Base-by-base conservation (phyloP, 2,329 filamentous ascomycete genomes). In the Pseudodiploospora longispora region DNA sequence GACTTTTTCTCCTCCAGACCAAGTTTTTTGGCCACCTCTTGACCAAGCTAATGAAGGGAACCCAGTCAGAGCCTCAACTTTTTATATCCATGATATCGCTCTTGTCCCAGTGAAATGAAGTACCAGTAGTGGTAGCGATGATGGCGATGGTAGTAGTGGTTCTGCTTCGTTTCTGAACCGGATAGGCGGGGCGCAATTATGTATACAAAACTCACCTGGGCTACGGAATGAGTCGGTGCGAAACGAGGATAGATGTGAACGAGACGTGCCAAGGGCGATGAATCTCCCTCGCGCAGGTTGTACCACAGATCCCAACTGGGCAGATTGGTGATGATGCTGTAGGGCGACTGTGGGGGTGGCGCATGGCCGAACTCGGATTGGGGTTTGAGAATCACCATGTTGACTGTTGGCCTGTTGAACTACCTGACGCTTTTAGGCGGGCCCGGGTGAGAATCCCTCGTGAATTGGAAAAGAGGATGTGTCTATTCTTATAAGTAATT, bases 201-300 rank as follows among this genome's bases (percentile, higher is more conserved):
- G 19, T 12, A 12, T 34, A 19, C 6, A 30, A 30, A 30, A 37
- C 56, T 53, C 47, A 70, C 68, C 52, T 57, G 45, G 3, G 56
- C 58, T 12, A 60, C 55, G 30, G 55, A 55, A 1, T 64, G 59
- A n/a, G 61, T 69, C 1, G 72, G 70, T 1, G 55, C 49, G 46
- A 74, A 70, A 4, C 72, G 66, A 8, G 72, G 72, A 39, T 75
- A 75, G 29, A 74, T 61, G 44, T 69, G 65, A 40, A 60, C 60
- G 2, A 74, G 37, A 12, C 41, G 55, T 31, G 54, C 38, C n/a
- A 72, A 42, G 1, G 66, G 40, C 8, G 52, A 44, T 29, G 45
- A 49, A 41, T 72, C 69, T 10, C 69, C 69, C 6, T 71, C 63
- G 6, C 70, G 64, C 31, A 74, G 50, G 4, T 53, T 53, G 37